phyloP scores from a whole-genome alignment of 139 green algal species.

The Volvox africanus region DNA sequence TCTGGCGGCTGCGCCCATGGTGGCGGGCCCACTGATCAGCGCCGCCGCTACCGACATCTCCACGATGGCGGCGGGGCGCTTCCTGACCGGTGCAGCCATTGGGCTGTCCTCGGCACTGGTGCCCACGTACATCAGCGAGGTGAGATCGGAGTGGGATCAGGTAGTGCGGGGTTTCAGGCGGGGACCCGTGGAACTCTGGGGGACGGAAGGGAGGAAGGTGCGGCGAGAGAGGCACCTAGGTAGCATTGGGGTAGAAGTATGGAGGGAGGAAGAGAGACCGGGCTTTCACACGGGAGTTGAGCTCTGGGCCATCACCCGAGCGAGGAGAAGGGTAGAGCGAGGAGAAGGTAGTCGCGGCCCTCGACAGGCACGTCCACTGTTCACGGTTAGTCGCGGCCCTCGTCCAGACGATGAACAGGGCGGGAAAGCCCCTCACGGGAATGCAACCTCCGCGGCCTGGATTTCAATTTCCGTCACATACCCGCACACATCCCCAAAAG shows the following conservation, averaged over 20 bases:
- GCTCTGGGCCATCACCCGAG: no score
- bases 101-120: slow-evolving; percentile 92
- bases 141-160: slow-evolving; percentile 21
- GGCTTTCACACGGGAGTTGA: neutral
- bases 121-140: slow-evolving; percentile 95
- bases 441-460: no score
- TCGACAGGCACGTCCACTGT: no score
- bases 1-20: slow-evolving; percentile 76
- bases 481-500: no score
- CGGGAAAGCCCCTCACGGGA: no score
- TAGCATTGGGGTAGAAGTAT: no score
- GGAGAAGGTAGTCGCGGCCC: no score
- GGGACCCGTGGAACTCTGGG: neutral
- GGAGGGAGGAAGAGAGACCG: neutral
- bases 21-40: slow-evolving; percentile 80
- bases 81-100: slow-evolving; percentile 91
- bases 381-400: no score
- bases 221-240: neutral
- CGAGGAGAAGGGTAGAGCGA: no score
- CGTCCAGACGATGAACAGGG: no score
- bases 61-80: slow-evolving; percentile 83
- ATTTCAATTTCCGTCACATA: no score
- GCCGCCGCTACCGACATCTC: slow-evolving; percentile 69
- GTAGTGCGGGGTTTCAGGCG: neutral
- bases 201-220: neutral